Percentiles rank a stretch among this genome's conserved stretches.
Conservation (phyloP, 1,284 basidiomycete genomes). For the Sanghuangporus baumii region DNA sequence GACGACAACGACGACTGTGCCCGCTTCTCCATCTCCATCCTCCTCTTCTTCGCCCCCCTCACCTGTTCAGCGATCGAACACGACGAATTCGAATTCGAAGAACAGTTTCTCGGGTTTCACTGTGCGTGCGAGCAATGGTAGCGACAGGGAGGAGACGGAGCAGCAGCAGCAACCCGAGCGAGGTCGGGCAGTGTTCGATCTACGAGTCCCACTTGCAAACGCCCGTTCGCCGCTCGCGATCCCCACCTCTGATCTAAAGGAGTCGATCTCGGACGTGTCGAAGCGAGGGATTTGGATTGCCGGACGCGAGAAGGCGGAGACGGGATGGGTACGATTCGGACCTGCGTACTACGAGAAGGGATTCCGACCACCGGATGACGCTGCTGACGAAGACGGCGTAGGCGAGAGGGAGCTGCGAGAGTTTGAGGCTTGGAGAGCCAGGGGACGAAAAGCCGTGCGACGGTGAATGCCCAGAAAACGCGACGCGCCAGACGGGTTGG, state of each 20-base stretch:
- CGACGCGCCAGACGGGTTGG: not conserved
- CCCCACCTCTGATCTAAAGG: conserved; percentile 4
- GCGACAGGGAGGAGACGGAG: not conserved
- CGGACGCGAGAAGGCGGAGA: conserved; percentile 1
- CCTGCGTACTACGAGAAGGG: not conserved
- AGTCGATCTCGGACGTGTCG: conserved; percentile 1
- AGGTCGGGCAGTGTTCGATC: not conserved
- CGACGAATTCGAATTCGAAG: not conserved
- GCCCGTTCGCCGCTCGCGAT: not conserved
- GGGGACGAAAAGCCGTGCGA: not conserved
- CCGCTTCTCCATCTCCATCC: not conserved
- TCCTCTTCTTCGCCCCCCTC: not conserved
- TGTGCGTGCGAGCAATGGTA: not conserved
- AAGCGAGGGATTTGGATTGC: conserved; percentile 10
- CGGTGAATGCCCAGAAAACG: not conserved
- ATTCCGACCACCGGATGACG: conserved; percentile 16
- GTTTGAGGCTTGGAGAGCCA: conserved; percentile 19
- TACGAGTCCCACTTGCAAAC: not conserved
- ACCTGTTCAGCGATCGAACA: not conserved
- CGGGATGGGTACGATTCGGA: not conserved
- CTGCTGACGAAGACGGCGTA: conserved; percentile 17
- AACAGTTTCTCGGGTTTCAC: not conserved
- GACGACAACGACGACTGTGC: conserved; percentile 9
- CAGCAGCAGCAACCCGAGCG: not conserved
- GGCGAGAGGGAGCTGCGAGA: conserved; percentile 12